Conservation (phyloP, 2,329 filamentous ascomycete species). For the Trichoderma citrinoviride region DNA sequence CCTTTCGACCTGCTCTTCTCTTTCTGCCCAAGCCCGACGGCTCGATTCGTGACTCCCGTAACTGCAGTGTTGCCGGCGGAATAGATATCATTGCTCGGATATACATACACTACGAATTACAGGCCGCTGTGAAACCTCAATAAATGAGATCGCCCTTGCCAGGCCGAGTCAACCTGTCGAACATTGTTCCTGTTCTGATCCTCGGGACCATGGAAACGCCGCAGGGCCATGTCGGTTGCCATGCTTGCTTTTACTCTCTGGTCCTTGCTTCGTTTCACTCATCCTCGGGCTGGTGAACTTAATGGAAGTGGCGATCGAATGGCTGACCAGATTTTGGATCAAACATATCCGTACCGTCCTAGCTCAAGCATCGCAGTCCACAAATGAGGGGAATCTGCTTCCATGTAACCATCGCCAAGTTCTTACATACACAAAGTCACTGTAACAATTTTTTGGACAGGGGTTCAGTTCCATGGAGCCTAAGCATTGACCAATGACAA, state of each 20-base stretch:
- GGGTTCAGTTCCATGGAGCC: not conserved
- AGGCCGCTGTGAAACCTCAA: not conserved
- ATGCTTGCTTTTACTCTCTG: no score
- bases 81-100: not conserved
- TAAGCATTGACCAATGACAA: not conserved
- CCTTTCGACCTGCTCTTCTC: not conserved
- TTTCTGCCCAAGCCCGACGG: constrained; percentile 1
- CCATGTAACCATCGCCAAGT: constrained; percentile 6
- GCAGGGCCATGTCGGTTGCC: no score
- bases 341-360: not conserved
- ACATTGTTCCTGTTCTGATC: no score
- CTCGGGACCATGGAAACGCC: no score
- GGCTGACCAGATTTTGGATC: not conserved
- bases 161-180: no score
- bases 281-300: no score
- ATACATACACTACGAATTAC: not conserved
- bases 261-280: no score
- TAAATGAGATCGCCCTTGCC: no score
- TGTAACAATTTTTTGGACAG: not conserved
- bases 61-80: not conserved
- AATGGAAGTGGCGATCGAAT: no score
- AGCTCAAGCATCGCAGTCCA: not conserved
- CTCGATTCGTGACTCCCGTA: not conserved
- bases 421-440: not conserved
- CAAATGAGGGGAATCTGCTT: constrained; percentile 11